Base-by-base conservation (phyloP, 129 eudicot species). In the Flaveria sonorensis region DNA sequence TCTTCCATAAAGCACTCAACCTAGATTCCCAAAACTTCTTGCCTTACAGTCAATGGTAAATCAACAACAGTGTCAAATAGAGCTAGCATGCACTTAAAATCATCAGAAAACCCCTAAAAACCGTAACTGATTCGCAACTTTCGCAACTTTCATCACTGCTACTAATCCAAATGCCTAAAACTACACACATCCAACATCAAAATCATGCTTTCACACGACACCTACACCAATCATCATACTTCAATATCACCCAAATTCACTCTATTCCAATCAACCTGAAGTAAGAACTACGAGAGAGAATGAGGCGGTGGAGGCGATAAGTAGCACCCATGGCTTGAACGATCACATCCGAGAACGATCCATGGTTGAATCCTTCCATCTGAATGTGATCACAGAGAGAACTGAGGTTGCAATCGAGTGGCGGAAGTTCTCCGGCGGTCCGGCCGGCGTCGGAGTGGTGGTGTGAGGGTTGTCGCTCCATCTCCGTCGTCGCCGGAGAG, bases 251-350 rank as follows among this genome's bases (percentile, higher is more conserved):
- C 28, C 61, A 20, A 36, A 46, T 39, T 75, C 1, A 76, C 23
- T 60, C 9, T 23, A n/a, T 60, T 7, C 6, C 36, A 36, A 60
- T 60, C 13, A 61, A 60, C 67, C n/a, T 60, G 67, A 60, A 60
- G 67, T 89, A 95, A 68, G 99, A 91, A 80, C 96, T 91, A 8
- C 99, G 93, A 63, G 99, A 95, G 72, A 95, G 89, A 55, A 95
- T 85, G 43, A 95, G 92, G 62, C 99, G 99, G 53, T 95, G 99
- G 57, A 95, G 99, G 69, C 66, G 92, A 68, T 89, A 95, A 67
- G 89, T 83, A 47, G 90, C 85, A 13, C 90, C 97, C 97, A 95
- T 91, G 20, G 97, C 97, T 12, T 89, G 81, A 75, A 95, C 86
- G 63, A 91, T 85, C 57, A 95, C 90, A 78, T 91, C 99, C 14